Base-by-base conservation (phyloP, 116 monocot species). In the Papilionanthe hybrid region DNA sequence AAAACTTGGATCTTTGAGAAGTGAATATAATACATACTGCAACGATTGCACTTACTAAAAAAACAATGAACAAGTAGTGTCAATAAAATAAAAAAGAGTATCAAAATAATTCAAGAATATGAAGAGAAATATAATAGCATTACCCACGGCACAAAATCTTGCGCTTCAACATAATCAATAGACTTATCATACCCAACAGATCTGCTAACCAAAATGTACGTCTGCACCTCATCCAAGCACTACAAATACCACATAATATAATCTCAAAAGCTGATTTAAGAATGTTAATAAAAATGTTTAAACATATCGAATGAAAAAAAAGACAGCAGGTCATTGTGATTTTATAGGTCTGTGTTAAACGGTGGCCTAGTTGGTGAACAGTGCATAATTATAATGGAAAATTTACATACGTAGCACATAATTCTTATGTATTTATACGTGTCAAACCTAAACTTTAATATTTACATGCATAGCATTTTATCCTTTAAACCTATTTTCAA, bases 201-300 rank as follows among this genome's bases (percentile, higher is more conserved):
- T 56, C 88, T 86, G 65, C 81, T 67, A 57, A 88, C 80, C 7
- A 97, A 84, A 86, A 97, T 94, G 83, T 97, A 97, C 7, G 92
- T 89, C 57, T 97, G 97, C 75, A 97, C 87, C 88, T 94, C 97
- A 86, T 97, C 92, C 81, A 97, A 86, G 84, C 72, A 84, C 97
- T 97, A 78, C 73, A 75, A 81, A 44, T 30, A 71, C 48, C 79
- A 81, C 60, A 79, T n/a, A 60, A 83, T 78, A 48, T 77, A n/a
- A 72, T 41, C 32, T 82, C 42, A 85, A 48, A 15, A 73, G 8
- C 19, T 50, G 2, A 43, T 73, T 19, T 4, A 29, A 63, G 9
- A 7, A 73, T 29, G 42, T 73, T n/a, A 73, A 73, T n/a, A 73
- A 9, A 3, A 44, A n/a, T 23, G 73, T 19, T n/a, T 4, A 73